Base-by-base conservation (phyloP, 2,329 filamentous ascomycete species). In the Xylaria sp. region DNA sequence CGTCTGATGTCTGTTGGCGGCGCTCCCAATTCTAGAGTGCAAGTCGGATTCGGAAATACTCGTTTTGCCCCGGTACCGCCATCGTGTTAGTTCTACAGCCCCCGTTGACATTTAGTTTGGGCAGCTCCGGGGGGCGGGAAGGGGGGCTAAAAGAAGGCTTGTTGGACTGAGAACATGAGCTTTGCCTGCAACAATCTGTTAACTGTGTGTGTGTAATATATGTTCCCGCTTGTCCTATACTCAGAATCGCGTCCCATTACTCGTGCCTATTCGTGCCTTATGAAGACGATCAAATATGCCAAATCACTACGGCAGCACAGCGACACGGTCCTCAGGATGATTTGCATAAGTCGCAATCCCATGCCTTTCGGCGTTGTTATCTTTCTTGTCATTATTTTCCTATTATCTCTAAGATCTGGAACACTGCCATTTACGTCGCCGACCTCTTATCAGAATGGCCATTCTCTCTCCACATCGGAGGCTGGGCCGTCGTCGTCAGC, bases 341-440 rank as follows among this genome's bases (percentile, higher is more conserved):
- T 28, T 57, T 46, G 55, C 18, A 63, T 37, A n/a, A 57, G 34
- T 12, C 52, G 52, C 34, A 55, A 20, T 44, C 54, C 34, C 46
- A 41, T 63, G 15, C 18, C 65, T 20, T 50, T 23, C 7, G 58
- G 65, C 44, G 57, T 67, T 13, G 39, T 52, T 41, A 15, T 48
- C 23, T n/a, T 32, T 44, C 2, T 67, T 1, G 20, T 15, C 41
- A 23, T 59, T 12, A 32, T 59, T n/a, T n/a, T 59, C n/a, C 44
- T 68, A 37, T 28, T 62, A 2, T 68, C 48, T 48, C 52, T 68
- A 3, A 63, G 13, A 9, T 41, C 59, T 48, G 52, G 37, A n/a
- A 37, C 44, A 7, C 39, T 34, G n/a, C 44, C 60, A 44, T 54
- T 37, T 25, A 3, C 34, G 20, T 44, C 65, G 25, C 46, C 23